phyloP scores from a whole-genome alignment of 768 basidiomycete genomes.

The Auriscalpium microsporum region DNA sequence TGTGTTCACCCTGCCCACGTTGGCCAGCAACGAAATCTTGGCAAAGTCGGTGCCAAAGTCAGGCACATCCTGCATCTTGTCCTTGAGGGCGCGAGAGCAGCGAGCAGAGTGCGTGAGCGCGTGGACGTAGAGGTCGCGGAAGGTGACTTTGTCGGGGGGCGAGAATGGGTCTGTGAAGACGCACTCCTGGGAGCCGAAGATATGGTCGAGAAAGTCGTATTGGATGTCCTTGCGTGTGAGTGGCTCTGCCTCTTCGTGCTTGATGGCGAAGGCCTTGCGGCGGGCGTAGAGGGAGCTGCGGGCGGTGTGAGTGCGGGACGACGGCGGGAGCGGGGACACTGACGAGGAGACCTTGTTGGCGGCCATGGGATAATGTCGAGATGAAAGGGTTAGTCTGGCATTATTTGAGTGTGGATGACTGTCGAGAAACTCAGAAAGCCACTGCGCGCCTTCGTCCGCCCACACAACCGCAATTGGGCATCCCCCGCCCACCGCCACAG shows the following conservation, averaged over 20 bases:
- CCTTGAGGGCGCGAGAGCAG: conserved; percentile 61
- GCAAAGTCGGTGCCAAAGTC: conserved; percentile 60
- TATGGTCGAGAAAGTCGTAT: conserved; percentile 37
- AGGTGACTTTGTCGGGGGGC: conserved; percentile 30
- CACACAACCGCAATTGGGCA: not conserved
- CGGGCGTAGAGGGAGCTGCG: conserved; percentile 34
- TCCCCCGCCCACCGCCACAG: not conserved
- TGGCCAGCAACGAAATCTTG: conserved; percentile 67
- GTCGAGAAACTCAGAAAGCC: too few relatives aligned
- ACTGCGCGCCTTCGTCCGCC: not conserved
- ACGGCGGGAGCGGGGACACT: not conserved
- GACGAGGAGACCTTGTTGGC: conserved; percentile 12
- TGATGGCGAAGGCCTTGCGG: conserved; percentile 34
- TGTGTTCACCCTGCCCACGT: conserved; percentile 74
- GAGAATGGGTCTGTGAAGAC: conserved; percentile 59
- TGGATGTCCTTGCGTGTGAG: conserved; percentile 62
- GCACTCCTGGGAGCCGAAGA: conserved; percentile 37
- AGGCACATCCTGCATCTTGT: conserved; percentile 56
- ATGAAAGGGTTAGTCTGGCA: not conserved
- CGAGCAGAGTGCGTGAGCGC: conserved; percentile 48
- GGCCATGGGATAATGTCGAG: conserved; percentile 7
- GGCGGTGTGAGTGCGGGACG: conserved; percentile 19
- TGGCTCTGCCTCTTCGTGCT: conserved; percentile 57
- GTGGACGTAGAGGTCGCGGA: conserved; percentile 41
- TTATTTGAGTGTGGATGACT: too few relatives aligned